A percentile compares a stretch with the other conserved stretches of the same genome.
phyloP scores from a whole-genome alignment of 192 early-diverging fungal genomes.

The Thoreauomyces humboldtii region DNA sequence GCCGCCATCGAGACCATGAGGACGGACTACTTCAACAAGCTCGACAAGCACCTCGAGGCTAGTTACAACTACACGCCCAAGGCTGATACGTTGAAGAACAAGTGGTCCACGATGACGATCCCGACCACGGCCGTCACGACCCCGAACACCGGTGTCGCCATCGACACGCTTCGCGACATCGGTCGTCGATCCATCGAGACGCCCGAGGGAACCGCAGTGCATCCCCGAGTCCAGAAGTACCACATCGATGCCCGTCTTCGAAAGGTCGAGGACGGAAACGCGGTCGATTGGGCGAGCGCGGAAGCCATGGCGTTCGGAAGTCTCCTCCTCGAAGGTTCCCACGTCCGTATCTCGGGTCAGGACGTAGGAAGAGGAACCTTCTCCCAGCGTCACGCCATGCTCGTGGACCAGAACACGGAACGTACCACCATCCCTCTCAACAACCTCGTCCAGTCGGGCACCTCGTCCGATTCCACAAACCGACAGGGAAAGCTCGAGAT shows the following conservation, averaged over 20 bases:
- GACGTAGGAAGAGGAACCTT: constrained; percentile 98
- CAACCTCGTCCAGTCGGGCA: constrained; percentile 15
- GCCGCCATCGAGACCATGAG: constrained; percentile 55
- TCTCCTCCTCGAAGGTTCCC: constrained; percentile 72
- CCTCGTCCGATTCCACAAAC: not conserved
- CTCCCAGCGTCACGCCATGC: constrained; percentile 95
- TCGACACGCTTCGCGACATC: constrained; percentile 62
- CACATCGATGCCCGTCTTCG: constrained; percentile 82
- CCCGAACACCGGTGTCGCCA: constrained; percentile 51
- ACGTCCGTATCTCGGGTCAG: constrained; percentile 93
- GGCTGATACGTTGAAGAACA: constrained; percentile 64
- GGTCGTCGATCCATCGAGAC: constrained; percentile 75
- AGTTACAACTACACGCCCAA: constrained; percentile 60
- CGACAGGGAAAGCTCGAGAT: constrained; percentile 73
- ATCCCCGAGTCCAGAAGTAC: constrained; percentile 84
- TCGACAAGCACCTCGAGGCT: constrained; percentile 60
- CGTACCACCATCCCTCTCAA: constrained; percentile 85
- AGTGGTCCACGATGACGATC: constrained; percentile 77
- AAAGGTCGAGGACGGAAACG: constrained; percentile 63
- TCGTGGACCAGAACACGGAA: constrained; percentile 90
- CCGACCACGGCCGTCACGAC: constrained; percentile 53
- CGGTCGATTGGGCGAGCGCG: constrained; percentile 93
- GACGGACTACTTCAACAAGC: constrained; percentile 52
- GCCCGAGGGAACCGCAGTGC: constrained; percentile 64
- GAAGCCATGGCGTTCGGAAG: constrained; percentile 91